These are phyloP conservation scores for Capronia americana DNA, from an alignment of 2,329 filamentous ascomycete genomes.

Conservation along the genomic window DNA sequence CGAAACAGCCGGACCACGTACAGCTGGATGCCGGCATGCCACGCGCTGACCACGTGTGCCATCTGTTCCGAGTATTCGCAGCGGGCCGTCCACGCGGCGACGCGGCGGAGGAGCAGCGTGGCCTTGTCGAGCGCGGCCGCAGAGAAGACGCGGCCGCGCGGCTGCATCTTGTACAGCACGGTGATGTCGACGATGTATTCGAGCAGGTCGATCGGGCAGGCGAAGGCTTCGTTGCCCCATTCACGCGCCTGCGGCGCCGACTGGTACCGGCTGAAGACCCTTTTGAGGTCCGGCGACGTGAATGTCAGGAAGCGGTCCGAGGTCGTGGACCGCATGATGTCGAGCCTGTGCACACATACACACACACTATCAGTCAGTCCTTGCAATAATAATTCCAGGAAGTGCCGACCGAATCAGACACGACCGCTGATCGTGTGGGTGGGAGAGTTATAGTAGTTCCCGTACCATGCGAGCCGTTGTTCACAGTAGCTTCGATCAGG, in stretches of 20 bases:
- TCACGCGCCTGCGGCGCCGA: slow-evolving; percentile 8
- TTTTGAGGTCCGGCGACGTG: slow-evolving; percentile 19
- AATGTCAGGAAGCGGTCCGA: slow-evolving; percentile 20
- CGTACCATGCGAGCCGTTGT: slow-evolving; percentile 22
- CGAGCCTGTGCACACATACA: background rate
- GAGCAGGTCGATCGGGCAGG: slow-evolving; percentile 22
- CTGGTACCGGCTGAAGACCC: slow-evolving; percentile 15
- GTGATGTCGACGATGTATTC: slow-evolving; percentile 23
- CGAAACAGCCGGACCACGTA: slow-evolving; percentile 17
- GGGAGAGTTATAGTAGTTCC: background rate
- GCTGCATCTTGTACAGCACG: slow-evolving; percentile 20
- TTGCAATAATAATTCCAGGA: no score
- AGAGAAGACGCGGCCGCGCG: slow-evolving; percentile 16
- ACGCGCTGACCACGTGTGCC: slow-evolving; percentile 10
- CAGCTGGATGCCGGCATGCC: slow-evolving; percentile 18
- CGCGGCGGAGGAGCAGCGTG: background rate
- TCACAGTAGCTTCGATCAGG: slow-evolving; percentile 19
- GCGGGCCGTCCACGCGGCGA: slow-evolving; percentile 4
- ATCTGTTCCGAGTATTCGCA: slow-evolving; percentile 17
- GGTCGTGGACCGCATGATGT: slow-evolving; percentile 18
- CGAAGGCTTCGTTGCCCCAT: slow-evolving; percentile 22
- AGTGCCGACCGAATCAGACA: no score
- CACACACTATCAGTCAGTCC: no score
- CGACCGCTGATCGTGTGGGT: no score
- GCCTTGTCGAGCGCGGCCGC: slow-evolving; percentile 8